These are phyloP conservation scores for Tolypocladium guangdongense DNA, from an alignment of 2,329 filamentous ascomycete species.

Conservation along the genomic window DNA sequence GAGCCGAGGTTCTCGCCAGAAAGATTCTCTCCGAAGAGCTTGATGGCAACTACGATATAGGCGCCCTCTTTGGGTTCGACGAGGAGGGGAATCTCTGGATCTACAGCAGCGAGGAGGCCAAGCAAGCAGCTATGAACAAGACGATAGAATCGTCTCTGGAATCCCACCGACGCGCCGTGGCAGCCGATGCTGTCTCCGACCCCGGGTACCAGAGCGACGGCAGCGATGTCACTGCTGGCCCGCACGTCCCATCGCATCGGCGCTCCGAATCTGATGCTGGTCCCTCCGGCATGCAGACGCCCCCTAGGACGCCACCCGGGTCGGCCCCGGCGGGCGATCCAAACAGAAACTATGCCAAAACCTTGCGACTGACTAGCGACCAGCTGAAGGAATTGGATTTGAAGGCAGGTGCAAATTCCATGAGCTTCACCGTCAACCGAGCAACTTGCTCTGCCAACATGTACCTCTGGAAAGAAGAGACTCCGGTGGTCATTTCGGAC, in stretches of 20 bases:
- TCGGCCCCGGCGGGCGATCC: conserved; percentile 55
- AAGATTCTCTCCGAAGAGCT: conserved; percentile 89
- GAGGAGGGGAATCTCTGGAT: conserved; percentile 98
- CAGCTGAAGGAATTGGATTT: conserved; percentile 81
- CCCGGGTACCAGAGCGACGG: conserved; percentile 94
- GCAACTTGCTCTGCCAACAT: conserved; percentile 87
- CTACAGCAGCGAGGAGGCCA: conserved; percentile 94
- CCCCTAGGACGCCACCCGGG: conserved; percentile 59
- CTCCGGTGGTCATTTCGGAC: conserved; percentile 93
- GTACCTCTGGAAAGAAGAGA: conserved; percentile 86
- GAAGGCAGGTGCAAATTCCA: conserved; percentile 76
- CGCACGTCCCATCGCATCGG: conserved; percentile 38
- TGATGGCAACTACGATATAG: conserved; percentile 92
- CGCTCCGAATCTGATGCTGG: conserved; percentile 58
- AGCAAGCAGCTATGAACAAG: conserved; percentile 70
- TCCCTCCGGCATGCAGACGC: conserved; percentile 44
- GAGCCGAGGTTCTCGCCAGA: conserved; percentile 85
- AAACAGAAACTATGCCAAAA: conserved; percentile 90
- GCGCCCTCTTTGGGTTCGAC: conserved; percentile 87
- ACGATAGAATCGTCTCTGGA: conserved; percentile 41
- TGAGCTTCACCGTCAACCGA: conserved; percentile 94
- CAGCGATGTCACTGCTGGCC: conserved; percentile 45
- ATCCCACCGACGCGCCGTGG: conserved; percentile 36
- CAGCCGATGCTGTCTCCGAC: conserved; percentile 78
- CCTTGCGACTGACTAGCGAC: conserved; percentile 84